Evolutionary conservation across 345 rosid genomes (phyloP), one percentile per base, ranked within the genome.

Genomic region (Rhizophora apiculata): DNA sequence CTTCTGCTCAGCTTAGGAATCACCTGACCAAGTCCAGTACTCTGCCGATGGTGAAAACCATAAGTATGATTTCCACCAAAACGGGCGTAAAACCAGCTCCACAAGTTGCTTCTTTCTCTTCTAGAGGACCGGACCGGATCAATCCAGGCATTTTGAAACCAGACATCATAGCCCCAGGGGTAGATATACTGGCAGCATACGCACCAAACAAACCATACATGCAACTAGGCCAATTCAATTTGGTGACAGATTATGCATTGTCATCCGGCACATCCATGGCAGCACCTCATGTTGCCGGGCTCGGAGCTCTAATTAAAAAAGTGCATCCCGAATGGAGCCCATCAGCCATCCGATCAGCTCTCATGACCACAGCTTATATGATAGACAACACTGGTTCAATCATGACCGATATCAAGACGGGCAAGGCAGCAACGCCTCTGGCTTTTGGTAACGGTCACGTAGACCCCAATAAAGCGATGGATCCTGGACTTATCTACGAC

Each of bases 111-210:
- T 30, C 18, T 34, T 91, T 85, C 78, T 87, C 92, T 20, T 87
- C 91, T 18, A 78, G 89, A 76, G 95, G 95, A 29, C 94, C 84
- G 11, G 86, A 83, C 19, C 82, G 76, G 1, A 64, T 83, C 22
- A 85, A 9, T 46, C 87, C 82, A 0, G 37, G 71, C 20, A 61
- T 73, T 69, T 76, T 84, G 9, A 84, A 82, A 54, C 87, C 85
- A 3, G 85, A 84, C 49, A 70, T 84, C 61, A 26, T 84, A 16
- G 87, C 87, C 58, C 87, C 87, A 1, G 85, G 85, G 6, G 76
- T 74, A 18, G 60, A 55, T 26, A 55, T 55, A 21, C 15, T 55
- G 24, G 60, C 27, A 22, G 60, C 60, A 20, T 8, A 3, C 1
- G 6, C 2, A 8, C 60, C 60, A 24, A 55, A 55, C 29, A 26